These are phyloP conservation scores for Barnettozyma salicaria DNA, from an alignment of 805 yeast genomes.

Conservation along the genomic window DNA sequence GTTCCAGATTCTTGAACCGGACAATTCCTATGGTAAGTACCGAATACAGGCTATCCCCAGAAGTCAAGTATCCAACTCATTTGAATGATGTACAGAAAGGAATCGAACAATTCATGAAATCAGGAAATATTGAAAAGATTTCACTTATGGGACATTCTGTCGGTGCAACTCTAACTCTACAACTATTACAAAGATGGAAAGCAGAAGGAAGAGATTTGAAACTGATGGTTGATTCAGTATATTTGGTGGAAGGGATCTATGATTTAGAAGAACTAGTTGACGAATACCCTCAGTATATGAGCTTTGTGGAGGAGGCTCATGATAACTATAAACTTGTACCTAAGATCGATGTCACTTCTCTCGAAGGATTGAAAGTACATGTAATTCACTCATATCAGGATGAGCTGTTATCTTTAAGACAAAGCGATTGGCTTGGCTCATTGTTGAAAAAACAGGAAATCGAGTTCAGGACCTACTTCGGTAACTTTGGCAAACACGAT, in stretches of 20 bases:
- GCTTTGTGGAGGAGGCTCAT: slow-evolving; percentile 59
- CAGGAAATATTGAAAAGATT: slow-evolving; percentile 10
- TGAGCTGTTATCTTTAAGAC: slow-evolving; percentile 53
- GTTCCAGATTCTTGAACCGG: slow-evolving; percentile 23
- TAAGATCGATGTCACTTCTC: neutral
- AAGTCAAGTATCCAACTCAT: slow-evolving; percentile 55
- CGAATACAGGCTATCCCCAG: slow-evolving; percentile 67
- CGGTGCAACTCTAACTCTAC: slow-evolving; percentile 50
- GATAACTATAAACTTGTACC: slow-evolving; percentile 25
- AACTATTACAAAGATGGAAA: slow-evolving; percentile 6
- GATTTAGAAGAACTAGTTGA: slow-evolving; percentile 42
- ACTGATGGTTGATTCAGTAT: slow-evolving; percentile 20
- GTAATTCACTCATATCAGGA: slow-evolving; percentile 61
- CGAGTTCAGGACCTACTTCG: slow-evolving; percentile 24
- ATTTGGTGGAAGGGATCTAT: slow-evolving; percentile 68
- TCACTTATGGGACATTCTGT: slow-evolving; percentile 70
- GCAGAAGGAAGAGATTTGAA: neutral
- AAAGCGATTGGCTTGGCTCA: slow-evolving; percentile 36
- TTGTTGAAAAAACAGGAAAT: slow-evolving; percentile 28
- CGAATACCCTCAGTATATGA: slow-evolving; percentile 55
- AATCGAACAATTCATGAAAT: slow-evolving; percentile 5
- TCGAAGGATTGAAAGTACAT: slow-evolving; percentile 22
- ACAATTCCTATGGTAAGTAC: slow-evolving; percentile 28
- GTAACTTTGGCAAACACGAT: slow-evolving; percentile 56
- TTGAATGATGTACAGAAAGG: slow-evolving; percentile 48